A percentile compares a stretch with the other conserved stretches of the same genome.
phyloP scores from a whole-genome alignment of 257 asterid genomes.

The Anisodus acutangulus region DNA sequence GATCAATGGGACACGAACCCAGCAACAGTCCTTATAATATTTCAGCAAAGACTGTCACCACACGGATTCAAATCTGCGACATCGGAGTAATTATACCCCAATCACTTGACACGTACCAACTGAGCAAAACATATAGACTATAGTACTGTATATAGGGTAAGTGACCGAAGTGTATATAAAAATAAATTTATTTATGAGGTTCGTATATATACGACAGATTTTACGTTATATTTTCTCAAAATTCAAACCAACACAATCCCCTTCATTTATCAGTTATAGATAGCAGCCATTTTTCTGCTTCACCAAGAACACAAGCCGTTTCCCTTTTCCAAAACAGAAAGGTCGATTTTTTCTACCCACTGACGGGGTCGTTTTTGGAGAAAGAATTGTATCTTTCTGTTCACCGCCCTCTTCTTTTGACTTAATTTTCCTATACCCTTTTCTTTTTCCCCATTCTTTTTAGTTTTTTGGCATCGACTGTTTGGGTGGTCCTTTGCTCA shows the following conservation, averaged over 20 bases:
- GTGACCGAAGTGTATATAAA: background rate
- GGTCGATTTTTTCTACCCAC: background rate
- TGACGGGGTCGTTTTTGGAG: conserved; percentile 24
- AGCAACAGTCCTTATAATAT: too few relatives aligned
- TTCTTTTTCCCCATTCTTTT: background rate
- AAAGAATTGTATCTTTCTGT: background rate
- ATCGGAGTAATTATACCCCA: too few relatives aligned
- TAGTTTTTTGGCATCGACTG: conserved; percentile 14
- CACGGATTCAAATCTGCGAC: too few relatives aligned
- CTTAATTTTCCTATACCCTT: background rate
- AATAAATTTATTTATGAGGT: background rate
- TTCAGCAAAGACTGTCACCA: too few relatives aligned
- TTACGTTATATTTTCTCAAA: conserved; percentile 16
- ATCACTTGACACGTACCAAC: too few relatives aligned
- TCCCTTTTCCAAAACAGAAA: conserved; percentile 16
- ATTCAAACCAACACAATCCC: background rate
- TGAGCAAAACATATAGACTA: background rate
- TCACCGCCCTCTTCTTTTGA: conserved; percentile 25
- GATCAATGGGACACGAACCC: too few relatives aligned
- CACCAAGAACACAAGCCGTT: background rate
- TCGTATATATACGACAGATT: background rate
- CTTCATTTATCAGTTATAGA: background rate
- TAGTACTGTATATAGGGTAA: background rate
- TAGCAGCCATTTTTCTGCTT: background rate
- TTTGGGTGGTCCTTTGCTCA: background rate